Conservation (phyloP, 192 early-diverging fungal species). For the Gorgonomyces haynaldii region DNA sequence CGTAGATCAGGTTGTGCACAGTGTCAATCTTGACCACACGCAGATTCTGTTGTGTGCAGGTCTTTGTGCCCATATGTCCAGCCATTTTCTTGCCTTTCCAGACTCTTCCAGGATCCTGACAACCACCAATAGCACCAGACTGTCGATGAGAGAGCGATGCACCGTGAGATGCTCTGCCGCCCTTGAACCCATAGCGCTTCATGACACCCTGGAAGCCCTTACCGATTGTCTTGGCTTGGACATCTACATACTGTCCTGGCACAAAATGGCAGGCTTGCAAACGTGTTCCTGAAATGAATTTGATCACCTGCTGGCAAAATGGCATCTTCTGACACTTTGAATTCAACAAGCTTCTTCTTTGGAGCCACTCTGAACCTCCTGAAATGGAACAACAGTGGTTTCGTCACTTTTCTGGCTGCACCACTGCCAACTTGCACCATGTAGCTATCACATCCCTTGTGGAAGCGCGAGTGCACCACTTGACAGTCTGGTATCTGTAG, state of each 20-base stretch:
- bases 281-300: conserved; percentile 16
- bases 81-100: conserved; percentile 98
- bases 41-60: conserved; percentile 64
- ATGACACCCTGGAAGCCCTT: conserved; percentile 90
- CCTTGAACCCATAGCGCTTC: conserved; percentile 91
- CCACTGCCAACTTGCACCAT: conserved; percentile 36
- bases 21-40: conserved; percentile 73
- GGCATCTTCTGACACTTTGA: conserved; percentile 76
- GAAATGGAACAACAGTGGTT: conserved; percentile 67
- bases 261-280: conserved; percentile 83
- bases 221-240: conserved; percentile 43
- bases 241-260: conserved; percentile 90
- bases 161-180: conserved; percentile 90
- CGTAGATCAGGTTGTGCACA: conserved; percentile 74
- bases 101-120: conserved; percentile 73
- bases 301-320: conserved; percentile 55
- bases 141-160: conserved; percentile 79
- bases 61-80: conserved; percentile 85
- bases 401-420: conserved; percentile 30
- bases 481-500: conserved; percentile 55
- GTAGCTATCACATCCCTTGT: conserved; percentile 21
- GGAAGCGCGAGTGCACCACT: conserved; percentile 28
- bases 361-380: conserved; percentile 56
- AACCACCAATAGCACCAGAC: conserved; percentile 77
- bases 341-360: conserved; percentile 72